Evolutionary conservation across 2,329 filamentous ascomycete genomes (phyloP).

Genomic region (Verticillium nubilum): DNA sequence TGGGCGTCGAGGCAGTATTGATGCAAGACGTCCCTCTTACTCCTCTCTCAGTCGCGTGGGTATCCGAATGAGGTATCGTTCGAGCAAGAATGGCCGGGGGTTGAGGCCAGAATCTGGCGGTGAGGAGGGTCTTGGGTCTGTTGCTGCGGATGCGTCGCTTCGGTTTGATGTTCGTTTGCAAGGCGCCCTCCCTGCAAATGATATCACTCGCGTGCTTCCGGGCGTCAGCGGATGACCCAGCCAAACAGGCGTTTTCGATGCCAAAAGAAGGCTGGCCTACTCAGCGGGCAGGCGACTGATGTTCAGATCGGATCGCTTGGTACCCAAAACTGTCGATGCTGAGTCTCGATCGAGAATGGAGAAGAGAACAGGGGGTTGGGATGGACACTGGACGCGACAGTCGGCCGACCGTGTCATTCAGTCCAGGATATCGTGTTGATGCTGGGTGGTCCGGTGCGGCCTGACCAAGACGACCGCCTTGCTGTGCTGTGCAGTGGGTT

Average conservation of each 20-base stretch:
- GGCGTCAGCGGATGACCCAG: neutral
- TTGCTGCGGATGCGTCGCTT: neutral
- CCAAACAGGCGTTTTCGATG: neutral
- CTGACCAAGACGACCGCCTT: neutral
- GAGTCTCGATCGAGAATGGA: neutral
- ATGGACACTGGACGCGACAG: neutral
- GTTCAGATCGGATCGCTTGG: neutral
- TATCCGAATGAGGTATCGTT: neutral
- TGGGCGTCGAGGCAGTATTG: constrained; percentile 1
- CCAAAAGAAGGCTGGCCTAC: neutral
- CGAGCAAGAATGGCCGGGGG: neutral
- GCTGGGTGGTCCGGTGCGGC: neutral
- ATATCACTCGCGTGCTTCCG: neutral
- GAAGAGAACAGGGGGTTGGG: neutral
- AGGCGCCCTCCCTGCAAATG: neutral
- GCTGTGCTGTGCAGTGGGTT: neutral
- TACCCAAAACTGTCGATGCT: neutral
- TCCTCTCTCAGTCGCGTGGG: neutral
- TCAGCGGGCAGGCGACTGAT: neutral
- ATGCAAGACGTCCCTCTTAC: neutral
- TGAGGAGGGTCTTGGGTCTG: neutral
- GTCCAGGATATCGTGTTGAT: neutral
- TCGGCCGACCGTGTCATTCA: neutral
- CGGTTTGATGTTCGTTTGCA: constrained; percentile 1
- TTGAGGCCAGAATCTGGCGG: neutral